Base-by-base conservation (phyloP, 331 rosid species). In the Acacia pycnantha region DNA sequence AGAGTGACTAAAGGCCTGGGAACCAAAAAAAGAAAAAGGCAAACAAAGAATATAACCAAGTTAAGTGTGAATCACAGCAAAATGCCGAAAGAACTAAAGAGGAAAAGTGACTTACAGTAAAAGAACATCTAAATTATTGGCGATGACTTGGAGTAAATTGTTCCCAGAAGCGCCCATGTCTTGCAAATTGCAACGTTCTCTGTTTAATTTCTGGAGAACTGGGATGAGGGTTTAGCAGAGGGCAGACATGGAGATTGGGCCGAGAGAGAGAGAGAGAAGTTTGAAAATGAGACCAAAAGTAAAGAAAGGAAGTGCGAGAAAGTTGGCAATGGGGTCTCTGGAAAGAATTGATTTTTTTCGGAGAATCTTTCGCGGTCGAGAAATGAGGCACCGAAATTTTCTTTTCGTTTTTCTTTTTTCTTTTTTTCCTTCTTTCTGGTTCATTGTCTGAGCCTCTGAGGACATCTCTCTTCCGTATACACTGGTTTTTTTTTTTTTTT, bases 1-100 rank as follows among this genome's bases (percentile, higher is more conserved):
- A 95, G 92, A 67, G 97, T 78, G 59, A 95, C 91, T 12, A 95
- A 82, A 48, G 99, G 97, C 91, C 98, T 95, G 89, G 43, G 37
- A 5, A 68, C 9, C 44, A 82, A 47, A 37, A 65, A 50, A 81
- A 48, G 2, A 29, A 29, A 31, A 37, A 40, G 21, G 19, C 22
- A 72, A 29, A 48, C 1, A 50, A 14, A 58, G 67, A 78, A 54
- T 11, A 29, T 47, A 66, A 59, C 21, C 16, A 22, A 41, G 74
- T 69, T 41, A n/a, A 70, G 50, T 1, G 40, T 6, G 58, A 71
- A 5, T 24, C 14, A 46, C 12, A 44, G 76, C 22, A 44, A 46
- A 2, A 71, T 26, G 22, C n/a, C 29, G 14, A 70, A n/a, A 70
- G 29, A 70, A 71, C 2, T 13, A 24, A 26, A 31, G 62, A 12